Conservation (phyloP, 129 eudicot species). For the Artemisia argyi region DNA sequence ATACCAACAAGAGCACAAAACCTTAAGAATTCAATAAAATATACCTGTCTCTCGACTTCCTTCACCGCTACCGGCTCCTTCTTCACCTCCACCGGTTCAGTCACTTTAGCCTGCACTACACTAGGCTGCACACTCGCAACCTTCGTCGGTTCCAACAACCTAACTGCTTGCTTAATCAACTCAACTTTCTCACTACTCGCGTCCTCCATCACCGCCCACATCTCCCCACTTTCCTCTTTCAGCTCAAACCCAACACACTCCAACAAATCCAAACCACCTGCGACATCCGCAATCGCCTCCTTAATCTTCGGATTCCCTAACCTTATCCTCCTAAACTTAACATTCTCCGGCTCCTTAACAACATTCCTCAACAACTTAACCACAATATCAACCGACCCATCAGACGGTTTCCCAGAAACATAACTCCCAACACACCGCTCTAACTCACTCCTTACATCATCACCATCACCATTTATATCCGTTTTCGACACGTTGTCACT, state of each 20-base stretch:
- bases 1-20: neutral
- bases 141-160: conserved; percentile 53
- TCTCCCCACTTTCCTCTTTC: conserved; percentile 81
- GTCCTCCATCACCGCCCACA: conserved; percentile 83
- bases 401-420: conserved; percentile 74
- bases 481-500: conserved; percentile 24
- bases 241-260: conserved; percentile 81
- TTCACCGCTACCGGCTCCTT: conserved; percentile 14
- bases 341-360: conserved; percentile 79
- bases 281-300: conserved; percentile 79
- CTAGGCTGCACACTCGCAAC: conserved; percentile 28
- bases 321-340: conserved; percentile 75
- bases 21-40: neutral
- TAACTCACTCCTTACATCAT: conserved; percentile 27
- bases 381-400: conserved; percentile 58
- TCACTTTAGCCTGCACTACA: conserved; percentile 39
- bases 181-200: conserved; percentile 48
- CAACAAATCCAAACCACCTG: conserved; percentile 80
- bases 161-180: conserved; percentile 43
- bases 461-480: neutral
- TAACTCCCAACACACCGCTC: conserved; percentile 57
- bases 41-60: conserved; percentile 73
- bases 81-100: conserved; percentile 56
- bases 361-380: conserved; percentile 71
- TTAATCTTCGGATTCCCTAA: conserved; percentile 80